Evolutionary conservation across 148 eudicot species (phyloP), one percentile per base, ranked within the genome.

Genomic region (Vaccinium darrowii): DNA sequence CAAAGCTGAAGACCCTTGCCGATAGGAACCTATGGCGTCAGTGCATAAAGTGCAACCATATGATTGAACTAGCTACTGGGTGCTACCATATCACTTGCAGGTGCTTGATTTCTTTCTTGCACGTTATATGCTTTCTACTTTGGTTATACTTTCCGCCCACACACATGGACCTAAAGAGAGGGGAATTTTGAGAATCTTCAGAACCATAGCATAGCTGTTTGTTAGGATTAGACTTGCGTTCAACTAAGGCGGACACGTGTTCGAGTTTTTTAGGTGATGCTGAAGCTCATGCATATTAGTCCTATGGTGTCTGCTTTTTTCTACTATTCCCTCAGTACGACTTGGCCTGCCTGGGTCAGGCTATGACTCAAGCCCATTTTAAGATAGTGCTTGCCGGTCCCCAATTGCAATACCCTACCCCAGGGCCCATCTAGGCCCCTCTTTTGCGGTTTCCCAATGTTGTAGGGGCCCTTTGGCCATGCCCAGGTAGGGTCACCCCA

Each of bases 11-110:
- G 85, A 87, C 83, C 47, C 92, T 92, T 77, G 98, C 94, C 9
- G 90, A 84, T 12, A 71, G 25, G 81, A 92, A 91, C 60, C 71
- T 91, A 76, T 92, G 97, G 97, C 98, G 94, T 18, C 95, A 95
- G 78, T 95, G 98, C 81, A 83, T 87, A 39, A 92, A 91, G 87
- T 95, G 98, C 89, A 94, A 91, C 76, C 93, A 92, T 88, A 92
- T 95, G 97, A 91, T 95, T 79, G 97, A 95, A 88, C 93, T 94
- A 25, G 91, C 90, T 60, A 83, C 88, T 58, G 97, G 98, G 39
- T 95, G 98, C 92, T 92, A 88, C 91, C 98, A 92, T 88, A 95
- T 95, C 90, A 90, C 97, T 58, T 95, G 98, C 98, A 94, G 95
- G 97, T 95, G 89, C 83, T 19, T 33, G 10, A 33, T 73, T 69